phyloP scores from a whole-genome alignment of 768 basidiomycete species.

The Daedalea quercina region DNA sequence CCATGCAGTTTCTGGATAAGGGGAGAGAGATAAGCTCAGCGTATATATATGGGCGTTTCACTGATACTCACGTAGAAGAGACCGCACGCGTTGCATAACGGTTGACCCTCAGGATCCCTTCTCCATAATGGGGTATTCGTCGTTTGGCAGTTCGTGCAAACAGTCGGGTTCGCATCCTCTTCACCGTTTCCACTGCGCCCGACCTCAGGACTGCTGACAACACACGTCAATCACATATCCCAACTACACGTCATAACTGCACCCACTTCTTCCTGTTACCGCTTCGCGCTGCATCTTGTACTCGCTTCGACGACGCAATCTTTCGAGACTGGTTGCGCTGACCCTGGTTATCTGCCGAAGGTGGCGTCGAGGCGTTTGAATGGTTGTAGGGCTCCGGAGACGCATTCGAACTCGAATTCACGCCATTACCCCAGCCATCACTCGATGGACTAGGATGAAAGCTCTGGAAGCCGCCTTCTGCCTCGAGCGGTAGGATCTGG shows the following conservation, averaged over 20 bases:
- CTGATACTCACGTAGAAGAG: constrained; percentile 74
- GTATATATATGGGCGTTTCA: not conserved
- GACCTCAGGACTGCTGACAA: constrained; percentile 54
- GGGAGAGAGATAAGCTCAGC: constrained; percentile 1
- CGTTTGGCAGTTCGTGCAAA: constrained; percentile 93
- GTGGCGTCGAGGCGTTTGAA: constrained; percentile 69
- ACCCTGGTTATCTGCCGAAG: constrained; percentile 49
- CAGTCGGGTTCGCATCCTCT: constrained; percentile 65
- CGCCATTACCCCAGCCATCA: constrained; percentile 72
- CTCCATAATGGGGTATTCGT: constrained; percentile 94
- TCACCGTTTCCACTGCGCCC: constrained; percentile 38
- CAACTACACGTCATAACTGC: not conserved
- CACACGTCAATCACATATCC: not conserved
- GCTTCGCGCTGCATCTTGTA: constrained; percentile 36
- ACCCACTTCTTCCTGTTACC: constrained; percentile 40
- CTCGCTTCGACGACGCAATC: constrained; percentile 60
- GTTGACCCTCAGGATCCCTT: constrained; percentile 88
- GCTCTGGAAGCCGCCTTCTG: constrained; percentile 36
- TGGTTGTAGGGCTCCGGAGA: constrained; percentile 70
- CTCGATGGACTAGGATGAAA: constrained; percentile 77
- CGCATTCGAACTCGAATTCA: constrained; percentile 59
- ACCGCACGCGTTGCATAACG: constrained; percentile 89
- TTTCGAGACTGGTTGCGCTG: constrained; percentile 39
- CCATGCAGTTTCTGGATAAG: constrained; percentile 82
- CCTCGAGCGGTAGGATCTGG: constrained; percentile 61